Evolutionary conservation across 129 eudicot species (phyloP), one percentile per base, ranked within the genome.

Genomic region (Tanacetum coccineum): DNA sequence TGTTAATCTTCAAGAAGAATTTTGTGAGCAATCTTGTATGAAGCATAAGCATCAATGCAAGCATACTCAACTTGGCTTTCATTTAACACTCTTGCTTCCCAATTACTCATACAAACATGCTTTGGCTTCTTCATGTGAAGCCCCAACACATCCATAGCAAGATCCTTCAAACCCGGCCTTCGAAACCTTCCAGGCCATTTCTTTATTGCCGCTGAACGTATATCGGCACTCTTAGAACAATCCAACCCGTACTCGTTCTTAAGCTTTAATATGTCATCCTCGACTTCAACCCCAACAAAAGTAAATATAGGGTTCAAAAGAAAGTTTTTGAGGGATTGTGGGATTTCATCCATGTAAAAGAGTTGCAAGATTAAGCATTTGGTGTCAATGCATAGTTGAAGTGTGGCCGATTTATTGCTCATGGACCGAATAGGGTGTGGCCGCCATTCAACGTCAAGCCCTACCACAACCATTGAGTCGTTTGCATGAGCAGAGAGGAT

Each of bases 11-110:
- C 67, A 47, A 70, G 36, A 0, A 70, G 18, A 59, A 59, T 18
- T 47, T 47, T 80, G 36, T 80, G 76, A 10, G 82, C 93, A 64
- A 86, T 74, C 83, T 80, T 82, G 69, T 83, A 86, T 1, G 88
- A 86, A 67, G 92, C 92, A 80, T 82, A 86, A 13, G 92, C 88
- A 80, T 86, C 93, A 72, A 83, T 67, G 36, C 88, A 83, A 1
- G 86, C 93, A 83, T 86, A 86, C 73, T 82, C 81, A 62, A 82
- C 78, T 60, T 82, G 93, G 28, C 39, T 48, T 1, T 74, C 80
- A 68, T 25, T 86, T 17, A 86, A 57, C 59, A 56, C 80, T 5
- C 76, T 78, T 2, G 78, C 84, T 74, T 86, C 86, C 93, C 93
- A 86, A 36, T 82, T 80, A 45, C 93, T 86, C 88, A 59, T 74